phyloP scores from a whole-genome alignment of 2,329 filamentous ascomycete species.

The Rugonectria rugulosa region DNA sequence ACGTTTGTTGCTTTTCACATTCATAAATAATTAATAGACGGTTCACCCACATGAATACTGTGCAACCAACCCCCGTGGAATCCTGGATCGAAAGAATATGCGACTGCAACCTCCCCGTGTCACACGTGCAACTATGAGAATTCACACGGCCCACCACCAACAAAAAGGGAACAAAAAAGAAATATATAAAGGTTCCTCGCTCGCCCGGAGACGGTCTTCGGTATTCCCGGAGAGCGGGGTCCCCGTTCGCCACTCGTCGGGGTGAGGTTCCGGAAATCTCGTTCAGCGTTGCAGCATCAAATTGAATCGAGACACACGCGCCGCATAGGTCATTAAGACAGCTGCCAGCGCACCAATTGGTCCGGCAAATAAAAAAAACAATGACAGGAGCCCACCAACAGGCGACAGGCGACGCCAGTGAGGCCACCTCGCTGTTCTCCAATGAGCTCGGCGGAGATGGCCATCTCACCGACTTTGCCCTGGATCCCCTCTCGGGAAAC shows the following conservation, averaged over 20 bases:
- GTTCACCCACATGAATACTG: no score
- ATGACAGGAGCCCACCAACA: neutral
- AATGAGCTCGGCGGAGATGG: neutral
- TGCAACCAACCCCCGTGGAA: no score
- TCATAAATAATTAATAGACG: no score
- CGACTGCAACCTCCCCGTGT: no score
- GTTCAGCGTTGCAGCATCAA: neutral
- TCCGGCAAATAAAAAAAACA: neutral
- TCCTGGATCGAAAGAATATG: no score
- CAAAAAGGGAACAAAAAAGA: no score
- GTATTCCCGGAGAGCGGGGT: neutral
- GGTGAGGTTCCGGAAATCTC: neutral
- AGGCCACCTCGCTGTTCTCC: neutral
- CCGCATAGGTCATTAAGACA: neutral
- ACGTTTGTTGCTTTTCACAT: no score
- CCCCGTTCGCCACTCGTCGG: neutral
- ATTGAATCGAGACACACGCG: neutral
- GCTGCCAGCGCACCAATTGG: neutral
- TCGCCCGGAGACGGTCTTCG: neutral
- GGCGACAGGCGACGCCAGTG: neutral
- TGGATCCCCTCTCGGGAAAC: neutral
- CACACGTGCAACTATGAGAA: no score
- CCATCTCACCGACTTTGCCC: neutral
- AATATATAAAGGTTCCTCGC: neutral
- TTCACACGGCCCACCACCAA: neutral